phyloP scores from a whole-genome alignment of 352 stramenopile species.

The Discostella stelligera region DNA sequence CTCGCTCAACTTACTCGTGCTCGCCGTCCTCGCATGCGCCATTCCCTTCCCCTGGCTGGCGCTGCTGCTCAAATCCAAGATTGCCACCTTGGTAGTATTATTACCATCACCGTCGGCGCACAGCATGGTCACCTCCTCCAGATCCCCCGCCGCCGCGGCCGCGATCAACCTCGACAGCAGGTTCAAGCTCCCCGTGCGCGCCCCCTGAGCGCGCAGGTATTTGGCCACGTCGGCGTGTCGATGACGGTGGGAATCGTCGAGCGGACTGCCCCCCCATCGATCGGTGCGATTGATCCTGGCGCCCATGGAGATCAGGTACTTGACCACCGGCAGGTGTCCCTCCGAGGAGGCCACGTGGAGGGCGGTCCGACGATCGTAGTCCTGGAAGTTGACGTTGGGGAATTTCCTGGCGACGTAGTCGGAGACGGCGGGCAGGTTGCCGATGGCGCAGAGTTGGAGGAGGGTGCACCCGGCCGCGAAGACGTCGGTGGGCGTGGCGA shows the following conservation, averaged over 20 bases:
- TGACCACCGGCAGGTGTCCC: constrained; percentile 76
- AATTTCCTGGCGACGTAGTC: constrained; percentile 48
- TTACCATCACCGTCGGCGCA: constrained; percentile 9
- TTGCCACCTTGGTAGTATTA: neutral
- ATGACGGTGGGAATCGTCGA: constrained; percentile 71
- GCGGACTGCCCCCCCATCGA: constrained; percentile 75
- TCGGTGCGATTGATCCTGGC: constrained; percentile 78
- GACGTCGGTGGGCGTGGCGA: constrained; percentile 43
- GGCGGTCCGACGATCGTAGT: constrained; percentile 83
- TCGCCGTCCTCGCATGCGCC: neutral
- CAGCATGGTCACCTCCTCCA: constrained; percentile 49
- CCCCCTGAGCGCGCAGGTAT: constrained; percentile 41
- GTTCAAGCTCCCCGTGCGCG: constrained; percentile 35
- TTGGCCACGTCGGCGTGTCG: constrained; percentile 43
- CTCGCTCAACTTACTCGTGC: constrained; percentile 1
- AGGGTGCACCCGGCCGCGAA: constrained; percentile 80
- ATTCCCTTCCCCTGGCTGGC: neutral
- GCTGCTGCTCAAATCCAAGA: constrained; percentile 33
- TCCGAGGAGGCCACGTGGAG: constrained; percentile 83
- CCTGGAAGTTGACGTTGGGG: constrained; percentile 74
- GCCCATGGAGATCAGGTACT: constrained; percentile 61
- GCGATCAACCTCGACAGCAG: constrained; percentile 44
- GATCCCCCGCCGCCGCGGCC: constrained; percentile 46
- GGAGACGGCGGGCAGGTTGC: constrained; percentile 47
- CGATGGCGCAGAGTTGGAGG: constrained; percentile 68